These are phyloP conservation scores for Phalaenopsis aphrodite DNA, from an alignment of 106 monocot genomes.

Conservation along the genomic window DNA sequence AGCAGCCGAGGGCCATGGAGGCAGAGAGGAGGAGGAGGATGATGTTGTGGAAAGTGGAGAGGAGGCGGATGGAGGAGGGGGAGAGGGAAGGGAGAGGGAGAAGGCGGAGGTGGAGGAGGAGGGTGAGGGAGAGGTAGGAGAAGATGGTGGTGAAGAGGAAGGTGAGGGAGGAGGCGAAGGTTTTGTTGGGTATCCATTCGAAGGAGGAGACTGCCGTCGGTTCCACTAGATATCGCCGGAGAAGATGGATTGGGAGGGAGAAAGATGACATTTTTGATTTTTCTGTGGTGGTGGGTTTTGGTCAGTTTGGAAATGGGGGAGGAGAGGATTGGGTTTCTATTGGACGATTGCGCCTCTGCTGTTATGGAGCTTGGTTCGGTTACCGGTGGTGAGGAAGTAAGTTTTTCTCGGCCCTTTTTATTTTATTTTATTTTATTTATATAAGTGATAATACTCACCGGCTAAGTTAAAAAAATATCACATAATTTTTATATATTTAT, in stretches of 20 bases:
- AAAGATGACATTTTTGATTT: background rate
- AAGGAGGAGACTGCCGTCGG: constrained; percentile 37
- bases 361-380: too few species aligned
- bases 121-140: constrained; percentile 40
- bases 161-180: constrained; percentile 29
- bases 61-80: constrained; percentile 25
- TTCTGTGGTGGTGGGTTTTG: background rate
- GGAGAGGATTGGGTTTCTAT: too few species aligned
- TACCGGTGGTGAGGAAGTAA: too few species aligned
- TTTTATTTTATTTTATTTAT: too few species aligned
- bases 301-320: too few species aligned
- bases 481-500: too few species aligned
- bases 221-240: constrained; percentile 36
- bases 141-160: constrained; percentile 25
- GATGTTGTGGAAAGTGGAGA: constrained; percentile 51
- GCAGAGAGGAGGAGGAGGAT: constrained; percentile 55
- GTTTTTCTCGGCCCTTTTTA: too few species aligned
- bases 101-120: constrained; percentile 35
- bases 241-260: background rate
- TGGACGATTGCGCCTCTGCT: too few species aligned
- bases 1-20: constrained; percentile 54
- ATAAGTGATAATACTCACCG: too few species aligned
- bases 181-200: constrained; percentile 33
- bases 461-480: too few species aligned
- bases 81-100: constrained; percentile 17